phyloP scores from a whole-genome alignment of 163 green algal genomes.

The Volvox carteri region DNA sequence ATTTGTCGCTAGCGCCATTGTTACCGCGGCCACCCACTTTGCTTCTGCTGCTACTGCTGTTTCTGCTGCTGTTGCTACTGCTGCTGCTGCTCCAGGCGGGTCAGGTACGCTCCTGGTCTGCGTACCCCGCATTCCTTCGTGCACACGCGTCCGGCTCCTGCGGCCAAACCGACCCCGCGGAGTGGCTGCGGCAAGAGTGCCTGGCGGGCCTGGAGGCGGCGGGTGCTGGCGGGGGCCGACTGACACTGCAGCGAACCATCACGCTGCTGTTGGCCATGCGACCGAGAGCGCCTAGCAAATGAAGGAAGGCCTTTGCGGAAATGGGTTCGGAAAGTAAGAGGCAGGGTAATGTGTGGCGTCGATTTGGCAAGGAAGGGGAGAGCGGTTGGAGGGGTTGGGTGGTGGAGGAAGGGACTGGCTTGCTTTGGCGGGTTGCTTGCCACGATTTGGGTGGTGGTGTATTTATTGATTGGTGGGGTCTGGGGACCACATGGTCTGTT shows the following conservation, averaged over 20 bases:
- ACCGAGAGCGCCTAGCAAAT: background rate
- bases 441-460: too few species aligned
- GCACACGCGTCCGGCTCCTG: background rate
- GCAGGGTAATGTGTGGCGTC: too few species aligned
- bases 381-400: too few species aligned
- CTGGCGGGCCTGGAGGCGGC: background rate
- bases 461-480: too few species aligned
- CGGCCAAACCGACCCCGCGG: slow-evolving; percentile 21
- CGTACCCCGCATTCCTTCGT: background rate
- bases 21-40: background rate
- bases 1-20: background rate
- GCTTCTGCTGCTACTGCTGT: background rate
- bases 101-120: slow-evolving; percentile 32
- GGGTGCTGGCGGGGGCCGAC: background rate
- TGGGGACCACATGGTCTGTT: too few species aligned
- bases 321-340: too few species aligned
- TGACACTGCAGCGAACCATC: background rate
- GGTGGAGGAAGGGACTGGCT: too few species aligned
- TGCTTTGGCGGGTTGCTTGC: too few species aligned
- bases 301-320: too few species aligned
- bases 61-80: background rate
- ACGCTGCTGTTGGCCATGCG: slow-evolving; percentile 32
- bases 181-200: background rate
- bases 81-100: slow-evolving; percentile 11
- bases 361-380: too few species aligned